phyloP scores from a whole-genome alignment of 305 asterid genomes.

The Fraxinus greggii region DNA sequence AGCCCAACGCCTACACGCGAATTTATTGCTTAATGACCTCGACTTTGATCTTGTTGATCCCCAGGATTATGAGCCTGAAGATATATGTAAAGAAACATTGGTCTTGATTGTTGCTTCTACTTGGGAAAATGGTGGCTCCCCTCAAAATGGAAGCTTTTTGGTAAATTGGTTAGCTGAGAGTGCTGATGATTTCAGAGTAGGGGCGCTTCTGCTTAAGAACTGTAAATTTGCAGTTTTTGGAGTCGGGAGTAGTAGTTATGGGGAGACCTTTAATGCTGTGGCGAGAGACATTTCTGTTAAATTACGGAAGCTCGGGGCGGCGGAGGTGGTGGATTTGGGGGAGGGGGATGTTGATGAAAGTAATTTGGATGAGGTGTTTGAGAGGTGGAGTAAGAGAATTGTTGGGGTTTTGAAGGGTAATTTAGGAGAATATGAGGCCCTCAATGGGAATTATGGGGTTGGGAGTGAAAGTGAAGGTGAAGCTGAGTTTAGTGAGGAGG shows the following conservation, averaged over 20 bases:
- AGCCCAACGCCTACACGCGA: slow-evolving; percentile 71
- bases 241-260: slow-evolving; percentile 80
- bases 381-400: slow-evolving; percentile 61
- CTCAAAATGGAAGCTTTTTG: slow-evolving; percentile 63
- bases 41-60: slow-evolving; percentile 73
- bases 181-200: slow-evolving; percentile 88
- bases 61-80: slow-evolving; percentile 85
- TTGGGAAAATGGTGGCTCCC: slow-evolving; percentile 81
- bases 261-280: slow-evolving; percentile 62
- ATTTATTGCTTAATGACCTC: slow-evolving; percentile 43
- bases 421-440: slow-evolving; percentile 31
- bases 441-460: slow-evolving; percentile 27
- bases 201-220: slow-evolving; percentile 57
- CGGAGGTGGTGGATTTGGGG: slow-evolving; percentile 58
- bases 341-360: slow-evolving; percentile 85
- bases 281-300: slow-evolving; percentile 51
- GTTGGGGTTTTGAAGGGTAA: slow-evolving; percentile 53
- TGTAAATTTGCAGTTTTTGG: slow-evolving; percentile 80
- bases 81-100: slow-evolving; percentile 54
- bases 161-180: slow-evolving; percentile 87
- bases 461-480: slow-evolving; percentile 44
- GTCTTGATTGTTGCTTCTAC: slow-evolving; percentile 75
- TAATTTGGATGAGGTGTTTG: slow-evolving; percentile 67
- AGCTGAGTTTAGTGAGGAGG: slow-evolving; percentile 51
- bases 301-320: slow-evolving; percentile 75